Evolutionary conservation across 345 rosid genomes (phyloP), one percentile per base, ranked within the genome.

Genomic region (thale cress (Arabidopsis thaliana)): DNA sequence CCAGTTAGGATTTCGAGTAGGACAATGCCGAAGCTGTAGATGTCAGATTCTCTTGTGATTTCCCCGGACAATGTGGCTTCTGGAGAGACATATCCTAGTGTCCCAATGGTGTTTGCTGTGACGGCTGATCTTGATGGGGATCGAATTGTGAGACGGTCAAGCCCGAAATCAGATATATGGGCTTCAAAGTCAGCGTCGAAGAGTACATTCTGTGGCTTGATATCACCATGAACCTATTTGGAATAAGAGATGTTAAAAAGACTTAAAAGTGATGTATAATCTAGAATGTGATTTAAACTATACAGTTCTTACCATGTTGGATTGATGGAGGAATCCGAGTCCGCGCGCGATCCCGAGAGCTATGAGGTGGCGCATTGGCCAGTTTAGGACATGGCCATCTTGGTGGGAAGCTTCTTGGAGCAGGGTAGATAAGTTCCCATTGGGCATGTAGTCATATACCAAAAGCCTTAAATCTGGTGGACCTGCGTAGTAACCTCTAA

Each of bases 321-420:
- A 87, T 32, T 79, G 82, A 49, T 79, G 99, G 3, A 95, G 85
- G 67, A 95, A 95, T 5, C 91, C 87, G 16, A 95, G 81, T 8
- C 99, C 99, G 0, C 99, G 91, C 53, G 99, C 93, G 6, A 92
- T 88, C 28, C 99, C 99, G 0, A 95, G 92, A 3, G 97, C 99
- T 22, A 95, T 92, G 42, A 95, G 83, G 78, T 95, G 99, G 20
- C 99, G 97, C 99, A 95, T 95, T 65, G 97, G 97, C 99, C 99
- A 94, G 76, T 95, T 95, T 5, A 95, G 80, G 52, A 95, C 97
- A 75, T 95, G 99, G 4, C 99, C 99, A 57, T 95, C 99, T 76
- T 91, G 97, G 79, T 95, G 97, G 2, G 97, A 89, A 69, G 97
- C 97, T 81, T 95, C 99, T 73, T 91, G 99, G 25, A 95, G 95